Conservation (phyloP, 345 rosid species). For the Combretum micranthum region DNA sequence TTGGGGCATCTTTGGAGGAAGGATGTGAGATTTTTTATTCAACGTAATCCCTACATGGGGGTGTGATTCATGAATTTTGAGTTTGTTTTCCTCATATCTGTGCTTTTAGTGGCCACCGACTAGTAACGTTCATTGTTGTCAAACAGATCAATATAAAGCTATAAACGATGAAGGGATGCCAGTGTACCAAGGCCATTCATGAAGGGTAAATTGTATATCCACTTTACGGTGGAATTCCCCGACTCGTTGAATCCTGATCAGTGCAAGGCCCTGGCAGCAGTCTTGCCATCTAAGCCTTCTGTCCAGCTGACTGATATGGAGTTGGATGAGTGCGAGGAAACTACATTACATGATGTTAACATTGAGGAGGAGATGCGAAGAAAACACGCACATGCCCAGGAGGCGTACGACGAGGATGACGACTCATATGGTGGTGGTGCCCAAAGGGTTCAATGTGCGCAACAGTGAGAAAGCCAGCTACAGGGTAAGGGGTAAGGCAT, state of each 20-base stretch:
- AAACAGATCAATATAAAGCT: constrained; percentile 42
- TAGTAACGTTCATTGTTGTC: background rate
- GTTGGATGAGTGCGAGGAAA: constrained; percentile 65
- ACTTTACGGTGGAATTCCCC: constrained; percentile 56
- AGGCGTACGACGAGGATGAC: constrained; percentile 62
- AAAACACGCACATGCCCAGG: constrained; percentile 48
- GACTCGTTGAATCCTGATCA: constrained; percentile 45
- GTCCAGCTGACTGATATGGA: constrained; percentile 45
- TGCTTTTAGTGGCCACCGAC: constrained; percentile 1
- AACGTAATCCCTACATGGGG: no score
- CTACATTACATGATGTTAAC: constrained; percentile 60
- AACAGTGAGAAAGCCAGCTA: constrained; percentile 26
- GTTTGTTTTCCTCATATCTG: background rate
- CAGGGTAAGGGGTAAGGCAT: background rate
- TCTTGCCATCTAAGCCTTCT: constrained; percentile 36
- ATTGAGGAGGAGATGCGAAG: constrained; percentile 53
- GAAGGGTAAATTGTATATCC: constrained; percentile 59
- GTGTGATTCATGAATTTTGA: background rate
- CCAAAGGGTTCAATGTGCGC: constrained; percentile 72
- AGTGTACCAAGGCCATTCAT: constrained; percentile 50
- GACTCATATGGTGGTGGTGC: constrained; percentile 51
- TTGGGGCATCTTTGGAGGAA: no score
- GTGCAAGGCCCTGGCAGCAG: constrained; percentile 39
- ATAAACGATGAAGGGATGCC: constrained; percentile 61
- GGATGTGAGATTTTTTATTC: no score